Conservation (phyloP, 257 asterid genomes). For the Przewalskia tangutica region DNA sequence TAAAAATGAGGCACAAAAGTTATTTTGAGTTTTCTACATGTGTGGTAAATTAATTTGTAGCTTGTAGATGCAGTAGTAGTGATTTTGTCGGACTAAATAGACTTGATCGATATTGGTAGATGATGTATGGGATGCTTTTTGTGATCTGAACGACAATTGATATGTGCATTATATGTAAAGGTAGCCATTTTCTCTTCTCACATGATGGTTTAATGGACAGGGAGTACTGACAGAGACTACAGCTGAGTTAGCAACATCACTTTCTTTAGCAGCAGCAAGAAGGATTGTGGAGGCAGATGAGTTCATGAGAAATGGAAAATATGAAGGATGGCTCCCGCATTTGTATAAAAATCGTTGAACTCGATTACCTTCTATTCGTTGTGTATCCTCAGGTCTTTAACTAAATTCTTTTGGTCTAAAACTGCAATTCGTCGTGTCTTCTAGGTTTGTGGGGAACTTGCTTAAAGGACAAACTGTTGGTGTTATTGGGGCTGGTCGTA, state of each 20-base stretch:
- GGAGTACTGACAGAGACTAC: slow-evolving; percentile 97
- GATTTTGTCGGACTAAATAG: neutral
- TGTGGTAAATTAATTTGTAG: neutral
- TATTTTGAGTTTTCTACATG: neutral
- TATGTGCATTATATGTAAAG: neutral
- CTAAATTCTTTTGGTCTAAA: neutral
- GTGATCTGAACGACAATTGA: neutral
- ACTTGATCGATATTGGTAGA: neutral
- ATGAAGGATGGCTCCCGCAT: slow-evolving; percentile 99
- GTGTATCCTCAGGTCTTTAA: neutral
- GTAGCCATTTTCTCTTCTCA: neutral
- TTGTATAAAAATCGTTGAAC: slow-evolving; percentile 34
- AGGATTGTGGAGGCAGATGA: slow-evolving; percentile 96
- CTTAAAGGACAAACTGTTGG: slow-evolving; percentile 97
- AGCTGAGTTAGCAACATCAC: slow-evolving; percentile 94
- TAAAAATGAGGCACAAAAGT: neutral
- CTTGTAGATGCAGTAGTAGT: neutral
- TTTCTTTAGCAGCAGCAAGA: slow-evolving; percentile 79
- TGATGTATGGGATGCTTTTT: neutral
- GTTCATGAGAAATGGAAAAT: slow-evolving; percentile 90
- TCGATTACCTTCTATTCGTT: neutral
- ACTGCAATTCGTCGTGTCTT: neutral
- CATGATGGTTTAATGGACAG: slow-evolving; percentile 17
- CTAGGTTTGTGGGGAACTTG: slow-evolving; percentile 89
- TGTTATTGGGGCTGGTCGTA: slow-evolving; percentile 97